Conservation (phyloP, 2,329 filamentous ascomycete genomes). For the Pseudogymnoascus sp. region DNA sequence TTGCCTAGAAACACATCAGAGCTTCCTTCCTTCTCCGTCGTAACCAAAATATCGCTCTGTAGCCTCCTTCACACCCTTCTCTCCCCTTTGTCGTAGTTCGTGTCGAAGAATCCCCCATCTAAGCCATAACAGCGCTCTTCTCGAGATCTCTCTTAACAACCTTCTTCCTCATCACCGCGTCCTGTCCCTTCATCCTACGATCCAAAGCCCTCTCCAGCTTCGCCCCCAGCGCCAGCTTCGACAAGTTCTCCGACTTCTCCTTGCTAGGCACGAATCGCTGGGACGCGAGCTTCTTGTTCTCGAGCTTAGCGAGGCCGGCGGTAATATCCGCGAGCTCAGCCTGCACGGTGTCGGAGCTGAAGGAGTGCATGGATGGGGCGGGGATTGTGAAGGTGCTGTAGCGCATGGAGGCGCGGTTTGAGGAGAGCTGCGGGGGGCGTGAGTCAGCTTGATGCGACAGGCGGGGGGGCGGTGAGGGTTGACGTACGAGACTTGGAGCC, state of each 20-base stretch:
- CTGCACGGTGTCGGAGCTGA: conserved; percentile 28
- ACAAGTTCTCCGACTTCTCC: conserved; percentile 62
- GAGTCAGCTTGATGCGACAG: conserved; percentile 15
- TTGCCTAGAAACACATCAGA: not conserved
- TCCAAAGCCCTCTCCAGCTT: conserved; percentile 66
- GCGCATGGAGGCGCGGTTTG: conserved; percentile 46
- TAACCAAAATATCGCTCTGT: not conserved
- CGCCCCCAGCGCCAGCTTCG: conserved; percentile 66
- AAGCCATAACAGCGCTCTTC: conserved; percentile 18
- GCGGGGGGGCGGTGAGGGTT: conserved; percentile 12
- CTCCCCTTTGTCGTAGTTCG: not conserved
- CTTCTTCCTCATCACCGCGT: conserved; percentile 52
- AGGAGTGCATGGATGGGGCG: conserved; percentile 32
- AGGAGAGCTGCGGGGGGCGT: conserved; percentile 29
- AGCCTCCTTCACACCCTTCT: not conserved
- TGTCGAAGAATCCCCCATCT: not conserved
- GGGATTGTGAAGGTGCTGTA: conserved; percentile 47
- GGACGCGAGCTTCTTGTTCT: conserved; percentile 60
- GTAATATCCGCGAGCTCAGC: conserved; percentile 55
- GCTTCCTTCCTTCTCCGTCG: not conserved
- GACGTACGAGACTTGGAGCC: conserved; percentile 43
- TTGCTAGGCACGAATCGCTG: conserved; percentile 61
- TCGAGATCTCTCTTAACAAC: conserved; percentile 16
- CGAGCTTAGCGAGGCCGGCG: conserved; percentile 59
- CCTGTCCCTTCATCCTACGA: conserved; percentile 63